A percentile compares a stretch with the other conserved stretches of the same genome.
Evolutionary conservation across 495 filamentous ascomycete genomes (phyloP).

Genomic region (Neurospora tetrasperma): DNA sequence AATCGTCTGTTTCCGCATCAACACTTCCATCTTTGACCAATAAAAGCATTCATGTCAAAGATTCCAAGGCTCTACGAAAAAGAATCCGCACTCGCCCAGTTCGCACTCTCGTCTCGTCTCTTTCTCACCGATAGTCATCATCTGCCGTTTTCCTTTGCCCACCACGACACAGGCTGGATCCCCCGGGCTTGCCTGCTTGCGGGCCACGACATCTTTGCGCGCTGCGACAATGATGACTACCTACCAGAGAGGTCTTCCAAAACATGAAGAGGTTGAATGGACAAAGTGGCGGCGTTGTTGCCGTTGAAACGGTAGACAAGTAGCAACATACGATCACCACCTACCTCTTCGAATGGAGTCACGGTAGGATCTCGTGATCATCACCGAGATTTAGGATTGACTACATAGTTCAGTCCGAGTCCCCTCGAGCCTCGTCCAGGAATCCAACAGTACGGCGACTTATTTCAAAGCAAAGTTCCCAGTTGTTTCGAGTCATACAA

Average conservation of each 20-base stretch:
- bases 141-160: not conserved
- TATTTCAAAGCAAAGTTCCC: no score
- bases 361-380: not conserved
- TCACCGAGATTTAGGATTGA: not conserved
- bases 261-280: no score
- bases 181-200: no score
- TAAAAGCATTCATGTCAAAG: constrained; percentile 1
- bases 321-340: no score
- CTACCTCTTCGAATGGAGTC: not conserved
- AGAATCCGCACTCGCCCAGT: not conserved
- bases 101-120: not conserved
- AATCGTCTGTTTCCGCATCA: constrained; percentile 5
- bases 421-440: not conserved
- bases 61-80: not conserved
- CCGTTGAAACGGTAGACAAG: no score
- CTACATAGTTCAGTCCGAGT: not conserved
- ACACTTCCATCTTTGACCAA: not conserved
- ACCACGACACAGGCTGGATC: not conserved
- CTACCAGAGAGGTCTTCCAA: no score
- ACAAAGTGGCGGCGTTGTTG: not conserved
- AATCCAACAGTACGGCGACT: no score
- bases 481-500: no score
- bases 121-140: not conserved
- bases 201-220: no score
- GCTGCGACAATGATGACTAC: no score